Base-by-base conservation (phyloP, 306 rosid genomes). In the Castanea mollissima region DNA sequence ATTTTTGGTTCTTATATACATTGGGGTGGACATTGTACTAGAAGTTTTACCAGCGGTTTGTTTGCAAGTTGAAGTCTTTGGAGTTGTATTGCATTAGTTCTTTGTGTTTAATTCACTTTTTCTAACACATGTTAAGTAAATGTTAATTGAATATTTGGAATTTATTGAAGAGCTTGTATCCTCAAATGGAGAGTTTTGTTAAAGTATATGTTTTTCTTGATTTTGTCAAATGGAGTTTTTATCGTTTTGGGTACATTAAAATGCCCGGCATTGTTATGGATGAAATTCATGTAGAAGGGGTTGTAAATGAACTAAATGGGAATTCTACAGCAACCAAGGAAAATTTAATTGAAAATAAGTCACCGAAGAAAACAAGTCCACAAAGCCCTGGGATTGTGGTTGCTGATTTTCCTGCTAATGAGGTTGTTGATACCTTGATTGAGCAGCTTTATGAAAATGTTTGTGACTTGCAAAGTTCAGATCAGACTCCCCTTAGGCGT, bases 381-480 rank as follows among this genome's bases (percentile, higher is more conserved):
- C 88, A 76, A 77, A 86, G 84, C 75, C 83, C 65, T 72, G 78
- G 51, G 52, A 74, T 64, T 23, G 65, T 18, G 1, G 86, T 69
- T 73, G 59, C 44, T 25, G 80, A 81, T 81, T 54, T 29, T 59
- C 78, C 72, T 1, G 86, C 32, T 77, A 95, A 86, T 79, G 91
- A 80, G 85, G 85, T 78, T 65, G 84, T 82, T 38, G 98, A 91
- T 73, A 89, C 97, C 62, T 90, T 97, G 1, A 91, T 96, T 31
- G 97, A 96, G 87, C 87, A 91, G 88, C 94, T 93, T 52, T 96
- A 96, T 88, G 98, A 96, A 57, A 93, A 96, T 83, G 98, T 96
- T 7, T 96, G 94, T 81, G 99, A 96, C 76, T 93, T 96, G 97
- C 98, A 93, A 86, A 96, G 97, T 86, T 96, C 97, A 63, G 97